Base-by-base conservation (phyloP, 2,329 filamentous ascomycete species). In the Dothideomycetes sp. region DNA sequence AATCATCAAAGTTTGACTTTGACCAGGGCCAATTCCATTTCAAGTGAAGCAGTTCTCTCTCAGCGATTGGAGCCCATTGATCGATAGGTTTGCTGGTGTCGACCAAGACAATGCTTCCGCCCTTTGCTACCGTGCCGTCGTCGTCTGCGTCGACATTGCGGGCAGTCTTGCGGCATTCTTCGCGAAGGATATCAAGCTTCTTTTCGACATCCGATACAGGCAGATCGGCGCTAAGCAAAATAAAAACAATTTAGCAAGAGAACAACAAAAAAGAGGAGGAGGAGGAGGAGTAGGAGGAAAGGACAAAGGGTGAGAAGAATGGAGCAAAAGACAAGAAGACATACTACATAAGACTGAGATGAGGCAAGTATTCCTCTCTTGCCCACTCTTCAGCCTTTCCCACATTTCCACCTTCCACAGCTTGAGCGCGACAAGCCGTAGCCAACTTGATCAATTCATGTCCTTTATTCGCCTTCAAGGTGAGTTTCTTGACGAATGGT, bases 331-430 rank as follows among this genome's bases (percentile, higher is more conserved):
- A 20, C n/a, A 29, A 16, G 13, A 22, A 28, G 3, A 60, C 62
- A 51, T 50, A 64, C 62, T 65, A 65, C 41, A 66, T 47, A 40
- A 67, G 45, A 45, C 60, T 64, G 32, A 61, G 46, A 54, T 67
- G 64, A 25, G 64, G 63, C 37, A 44, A 47, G 43, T 60, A 67
- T 23, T 40, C 36, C 20, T 56, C 46, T 6, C 55, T 48, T 4
- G 49, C 53, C 63, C 62, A 65, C 7, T 36, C 42, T 20, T 47
- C 41, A 1, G 53, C 56, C 20, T 46, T 49, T 2, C 33, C 46
- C n/a, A 50, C 46, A 5, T 56, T 52, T 8, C 44, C 49, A 13
- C 44, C 51, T 11, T 53, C 51, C 6, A 53, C 46, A 9, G 60
- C 58, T 10, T 49, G 41, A 13, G 42, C 44, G 24, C 61, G 53